Evolutionary conservation across 805 yeast genomes (phyloP).

Genomic region (Spathaspora gorwiae): DNA sequence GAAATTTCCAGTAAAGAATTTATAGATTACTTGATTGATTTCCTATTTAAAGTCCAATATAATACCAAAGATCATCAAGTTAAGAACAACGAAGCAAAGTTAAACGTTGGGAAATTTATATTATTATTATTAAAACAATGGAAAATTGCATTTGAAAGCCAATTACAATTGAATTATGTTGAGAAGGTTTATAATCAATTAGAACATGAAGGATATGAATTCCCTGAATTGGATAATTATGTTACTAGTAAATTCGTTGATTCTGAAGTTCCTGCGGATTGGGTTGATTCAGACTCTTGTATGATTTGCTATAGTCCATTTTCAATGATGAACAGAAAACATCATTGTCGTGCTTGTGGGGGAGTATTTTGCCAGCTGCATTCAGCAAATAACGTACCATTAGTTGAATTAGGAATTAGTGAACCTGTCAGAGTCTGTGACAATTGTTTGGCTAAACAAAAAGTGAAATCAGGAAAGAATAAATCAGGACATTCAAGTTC

Average conservation of each 20-base stretch:
- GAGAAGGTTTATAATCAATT: slow-evolving; percentile 57
- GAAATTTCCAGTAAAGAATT: slow-evolving; percentile 84
- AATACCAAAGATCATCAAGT: slow-evolving; percentile 24
- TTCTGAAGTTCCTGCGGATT: slow-evolving; percentile 91
- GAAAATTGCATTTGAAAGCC: slow-evolving; percentile 68
- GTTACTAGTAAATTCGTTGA: slow-evolving; percentile 59
- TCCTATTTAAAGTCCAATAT: slow-evolving; percentile 35
- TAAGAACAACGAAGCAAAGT: slow-evolving; percentile 21
- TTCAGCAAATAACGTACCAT: slow-evolving; percentile 64
- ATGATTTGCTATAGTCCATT: slow-evolving; percentile 86
- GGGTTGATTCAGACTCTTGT: slow-evolving; percentile 94
- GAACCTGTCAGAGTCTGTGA: slow-evolving; percentile 94
- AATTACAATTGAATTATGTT: slow-evolving; percentile 62
- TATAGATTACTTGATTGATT: slow-evolving; percentile 67
- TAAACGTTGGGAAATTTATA: slow-evolving; percentile 51
- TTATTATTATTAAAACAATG: slow-evolving; percentile 70
- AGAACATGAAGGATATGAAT: slow-evolving; percentile 56
- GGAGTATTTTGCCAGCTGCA: slow-evolving; percentile 88
- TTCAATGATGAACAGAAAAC: slow-evolving; percentile 81
- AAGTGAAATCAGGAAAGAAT: slow-evolving; percentile 2
- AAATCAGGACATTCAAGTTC: not conserved
- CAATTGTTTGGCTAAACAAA: slow-evolving; percentile 50
- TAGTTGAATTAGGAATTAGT: slow-evolving; percentile 80
- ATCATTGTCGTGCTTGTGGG: slow-evolving; percentile 96
- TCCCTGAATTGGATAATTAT: slow-evolving; percentile 46